Conservation (phyloP, 78 protist genomes). For the Polysphondylium violaceum region DNA sequence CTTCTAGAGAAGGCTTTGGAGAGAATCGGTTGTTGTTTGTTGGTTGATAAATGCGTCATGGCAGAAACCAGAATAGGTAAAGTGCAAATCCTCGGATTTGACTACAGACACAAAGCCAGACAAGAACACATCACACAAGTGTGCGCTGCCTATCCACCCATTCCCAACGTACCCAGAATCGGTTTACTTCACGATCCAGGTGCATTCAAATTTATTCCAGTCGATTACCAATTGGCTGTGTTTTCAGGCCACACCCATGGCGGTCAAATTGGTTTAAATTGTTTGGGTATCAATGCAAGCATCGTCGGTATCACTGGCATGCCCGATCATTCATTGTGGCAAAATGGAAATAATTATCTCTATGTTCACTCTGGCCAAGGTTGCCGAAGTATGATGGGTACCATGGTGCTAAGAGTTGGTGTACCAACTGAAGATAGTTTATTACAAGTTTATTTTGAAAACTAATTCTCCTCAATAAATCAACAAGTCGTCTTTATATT, state of each 20-base stretch:
- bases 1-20: slow-evolving; percentile 24
- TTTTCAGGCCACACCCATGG: slow-evolving; percentile 86
- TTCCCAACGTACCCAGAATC: slow-evolving; percentile 56
- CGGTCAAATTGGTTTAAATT: slow-evolving; percentile 83
- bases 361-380: slow-evolving; percentile 85
- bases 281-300: slow-evolving; percentile 15
- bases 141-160: slow-evolving; percentile 53
- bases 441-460: slow-evolving; percentile 67
- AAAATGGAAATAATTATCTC: slow-evolving; percentile 60
- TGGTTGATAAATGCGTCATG: slow-evolving; percentile 63
- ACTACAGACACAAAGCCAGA: slow-evolving; percentile 39
- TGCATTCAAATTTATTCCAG: slow-evolving; percentile 78
- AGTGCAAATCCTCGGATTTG: slow-evolving; percentile 83
- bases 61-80: slow-evolving; percentile 75
- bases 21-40: slow-evolving; percentile 14
- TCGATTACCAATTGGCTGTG: slow-evolving; percentile 50
- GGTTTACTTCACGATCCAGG: slow-evolving; percentile 84
- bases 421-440: slow-evolving; percentile 60
- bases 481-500: neutral
- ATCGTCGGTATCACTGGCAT: slow-evolving; percentile 31
- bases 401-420: slow-evolving; percentile 73
- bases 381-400: slow-evolving; percentile 40
- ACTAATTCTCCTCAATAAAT: neutral
- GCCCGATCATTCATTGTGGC: slow-evolving; percentile 78
- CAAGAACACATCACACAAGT: slow-evolving; percentile 42